Conservation (phyloP, 257 asterid species). For the Nicotiana attenuata region DNA sequence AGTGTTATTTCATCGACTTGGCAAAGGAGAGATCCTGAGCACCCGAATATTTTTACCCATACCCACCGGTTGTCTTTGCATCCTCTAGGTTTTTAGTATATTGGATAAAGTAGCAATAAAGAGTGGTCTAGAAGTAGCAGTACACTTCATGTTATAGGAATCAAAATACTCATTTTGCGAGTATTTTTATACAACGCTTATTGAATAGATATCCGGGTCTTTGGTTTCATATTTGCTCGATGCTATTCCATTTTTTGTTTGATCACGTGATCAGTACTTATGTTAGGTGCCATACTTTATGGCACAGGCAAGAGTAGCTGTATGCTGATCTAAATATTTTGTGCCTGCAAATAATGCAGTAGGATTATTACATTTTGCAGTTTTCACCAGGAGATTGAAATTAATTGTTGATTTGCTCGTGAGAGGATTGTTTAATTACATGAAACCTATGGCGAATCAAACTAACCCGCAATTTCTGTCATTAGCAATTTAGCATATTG, state of each 20-base stretch:
- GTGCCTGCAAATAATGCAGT: not conserved
- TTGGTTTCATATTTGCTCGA: not conserved
- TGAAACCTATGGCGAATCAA: not conserved
- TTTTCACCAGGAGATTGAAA: not conserved
- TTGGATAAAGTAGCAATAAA: constrained; percentile 7
- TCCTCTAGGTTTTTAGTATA: constrained; percentile 9
- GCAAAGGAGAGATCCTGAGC: not conserved
- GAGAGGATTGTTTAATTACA: not conserved
- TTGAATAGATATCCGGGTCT: constrained; percentile 6
- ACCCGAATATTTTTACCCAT: not conserved
- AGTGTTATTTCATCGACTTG: not conserved
- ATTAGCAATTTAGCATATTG: too few species aligned
- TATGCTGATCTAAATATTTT: not conserved
- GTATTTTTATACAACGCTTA: not conserved
- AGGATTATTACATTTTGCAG: not conserved
- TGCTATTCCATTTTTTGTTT: not conserved
- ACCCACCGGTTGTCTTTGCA: not conserved
- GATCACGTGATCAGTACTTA: not conserved
- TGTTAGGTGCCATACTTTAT: not conserved
- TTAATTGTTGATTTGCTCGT: not conserved
- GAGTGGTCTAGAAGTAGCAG: constrained; percentile 5
- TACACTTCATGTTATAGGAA: not conserved
- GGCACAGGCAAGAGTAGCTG: not conserved
- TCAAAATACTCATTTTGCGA: not conserved
- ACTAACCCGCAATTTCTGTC: not conserved